These are phyloP conservation scores for Solanum dulcamara DNA, from an alignment of 257 asterid genomes.

Conservation along the genomic window DNA sequence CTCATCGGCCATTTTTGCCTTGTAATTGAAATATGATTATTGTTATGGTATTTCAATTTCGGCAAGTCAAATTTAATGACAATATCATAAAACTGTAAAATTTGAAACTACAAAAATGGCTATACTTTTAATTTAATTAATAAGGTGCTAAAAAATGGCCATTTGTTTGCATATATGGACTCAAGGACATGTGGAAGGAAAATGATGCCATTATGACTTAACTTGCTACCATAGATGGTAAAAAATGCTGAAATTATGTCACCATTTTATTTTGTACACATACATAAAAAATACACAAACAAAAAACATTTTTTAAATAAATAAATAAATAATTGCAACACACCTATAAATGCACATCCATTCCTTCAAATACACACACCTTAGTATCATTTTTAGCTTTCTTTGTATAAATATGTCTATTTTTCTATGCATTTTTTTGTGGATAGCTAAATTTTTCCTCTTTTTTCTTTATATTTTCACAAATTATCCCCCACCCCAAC, in stretches of 20 bases:
- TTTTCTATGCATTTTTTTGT: no score
- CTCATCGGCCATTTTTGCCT: background rate
- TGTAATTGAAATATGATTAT: background rate
- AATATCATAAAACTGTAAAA: background rate
- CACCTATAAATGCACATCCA: background rate
- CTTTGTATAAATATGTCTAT: slow-evolving; percentile 35
- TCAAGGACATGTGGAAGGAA: slow-evolving; percentile 80
- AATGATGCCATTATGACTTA: slow-evolving; percentile 64
- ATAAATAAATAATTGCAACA: background rate
- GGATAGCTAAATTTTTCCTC: slow-evolving; percentile 23
- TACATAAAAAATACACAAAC: no score
- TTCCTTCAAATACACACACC: background rate
- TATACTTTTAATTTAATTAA: background rate
- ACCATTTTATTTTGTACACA: background rate
- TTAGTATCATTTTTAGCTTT: background rate
- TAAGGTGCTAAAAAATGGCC: background rate
- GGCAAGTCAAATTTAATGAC: background rate
- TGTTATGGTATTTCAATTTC: background rate
- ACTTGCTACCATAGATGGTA: slow-evolving; percentile 74
- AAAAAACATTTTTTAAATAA: background rate
- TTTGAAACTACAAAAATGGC: background rate
- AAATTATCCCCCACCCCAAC: background rate
- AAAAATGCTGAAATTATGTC: background rate
- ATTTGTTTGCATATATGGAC: slow-evolving; percentile 71
- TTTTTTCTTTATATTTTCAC: background rate